Conservation (phyloP, 1,284 basidiomycete genomes). For the Melampsora americana region DNA sequence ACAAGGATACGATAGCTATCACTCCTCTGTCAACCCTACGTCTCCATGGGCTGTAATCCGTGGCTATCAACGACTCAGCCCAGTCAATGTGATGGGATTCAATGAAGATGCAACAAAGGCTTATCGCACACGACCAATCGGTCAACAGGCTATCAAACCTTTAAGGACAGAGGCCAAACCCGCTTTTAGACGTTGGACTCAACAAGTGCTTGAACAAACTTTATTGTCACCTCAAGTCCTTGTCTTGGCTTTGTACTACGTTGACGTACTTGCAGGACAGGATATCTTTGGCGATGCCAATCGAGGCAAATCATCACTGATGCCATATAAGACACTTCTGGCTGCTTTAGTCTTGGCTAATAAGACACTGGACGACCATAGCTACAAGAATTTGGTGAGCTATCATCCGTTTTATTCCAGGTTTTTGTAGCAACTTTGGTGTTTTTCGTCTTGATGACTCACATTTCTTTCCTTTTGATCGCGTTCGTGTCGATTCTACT, state of each 20-base stretch:
- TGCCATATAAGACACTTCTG: constrained; percentile 38
- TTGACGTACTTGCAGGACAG: constrained; percentile 14
- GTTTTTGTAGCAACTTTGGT: neutral
- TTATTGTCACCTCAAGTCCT: constrained; percentile 36
- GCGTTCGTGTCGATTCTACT: too few species aligned
- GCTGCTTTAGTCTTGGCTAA: constrained; percentile 34
- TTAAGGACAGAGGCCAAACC: constrained; percentile 36
- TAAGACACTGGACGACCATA: constrained; percentile 40
- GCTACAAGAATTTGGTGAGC: constrained; percentile 35
- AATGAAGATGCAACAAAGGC: constrained; percentile 37
- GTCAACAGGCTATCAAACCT: constrained; percentile 4
- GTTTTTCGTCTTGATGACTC: neutral
- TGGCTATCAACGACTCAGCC: neutral
- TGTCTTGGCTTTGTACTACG: constrained; percentile 30
- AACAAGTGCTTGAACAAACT: constrained; percentile 30
- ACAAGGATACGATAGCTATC: neutral
- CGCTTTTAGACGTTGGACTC: constrained; percentile 32
- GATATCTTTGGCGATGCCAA: constrained; percentile 35
- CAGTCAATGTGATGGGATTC: constrained; percentile 10
- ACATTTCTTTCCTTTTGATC: neutral
- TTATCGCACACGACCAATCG: neutral
- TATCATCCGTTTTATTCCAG: neutral
- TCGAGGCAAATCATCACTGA: constrained; percentile 19
- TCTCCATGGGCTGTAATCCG: neutral
- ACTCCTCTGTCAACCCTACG: too few species aligned